Percentiles rank a stretch among this genome's conserved stretches.
Evolutionary conservation across 768 basidiomycete species (phyloP).

Genomic region (Calocybe cyanea): DNA sequence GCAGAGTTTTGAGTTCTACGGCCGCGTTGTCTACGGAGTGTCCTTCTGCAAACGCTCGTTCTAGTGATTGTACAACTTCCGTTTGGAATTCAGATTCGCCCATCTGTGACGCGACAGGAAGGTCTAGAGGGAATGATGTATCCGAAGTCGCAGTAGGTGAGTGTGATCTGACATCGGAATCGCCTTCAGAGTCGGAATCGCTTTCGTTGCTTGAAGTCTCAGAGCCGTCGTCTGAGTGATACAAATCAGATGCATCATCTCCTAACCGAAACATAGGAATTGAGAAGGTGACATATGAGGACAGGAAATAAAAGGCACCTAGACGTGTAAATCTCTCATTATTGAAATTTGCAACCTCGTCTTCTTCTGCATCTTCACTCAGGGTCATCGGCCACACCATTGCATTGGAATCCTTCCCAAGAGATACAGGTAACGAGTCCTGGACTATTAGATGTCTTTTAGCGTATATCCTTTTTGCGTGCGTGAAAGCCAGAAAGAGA

Average conservation of each 20-base stretch:
- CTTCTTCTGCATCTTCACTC: constrained; percentile 59
- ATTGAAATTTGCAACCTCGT: constrained; percentile 55
- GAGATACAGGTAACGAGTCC: constrained; percentile 35
- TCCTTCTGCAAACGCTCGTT: constrained; percentile 87
- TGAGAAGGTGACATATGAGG: not conserved
- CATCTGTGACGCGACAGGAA: constrained; percentile 35
- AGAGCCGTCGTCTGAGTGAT: constrained; percentile 56
- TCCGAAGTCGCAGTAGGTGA: constrained; percentile 46
- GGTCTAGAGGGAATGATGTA: constrained; percentile 39
- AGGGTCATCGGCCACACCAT: constrained; percentile 75
- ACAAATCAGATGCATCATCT: constrained; percentile 60
- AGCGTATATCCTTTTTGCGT: not conserved
- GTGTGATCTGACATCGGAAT: constrained; percentile 29
- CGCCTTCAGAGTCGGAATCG: constrained; percentile 38
- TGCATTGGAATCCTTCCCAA: constrained; percentile 75
- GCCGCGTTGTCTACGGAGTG: constrained; percentile 92
- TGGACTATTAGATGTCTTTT: constrained; percentile 37
- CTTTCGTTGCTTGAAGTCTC: constrained; percentile 51
- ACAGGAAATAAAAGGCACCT: constrained; percentile 36
- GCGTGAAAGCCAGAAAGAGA: not conserved
- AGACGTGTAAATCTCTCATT: constrained; percentile 76
- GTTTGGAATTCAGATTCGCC: constrained; percentile 66
- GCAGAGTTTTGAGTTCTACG: constrained; percentile 92
- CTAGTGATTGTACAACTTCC: constrained; percentile 82
- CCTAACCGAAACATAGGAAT: constrained; percentile 33